Percentiles rank a stretch among this genome's conserved stretches.
Evolutionary conservation across 2,329 filamentous ascomycete species (phyloP).

Genomic region (Ophiocordyceps robertsii): DNA sequence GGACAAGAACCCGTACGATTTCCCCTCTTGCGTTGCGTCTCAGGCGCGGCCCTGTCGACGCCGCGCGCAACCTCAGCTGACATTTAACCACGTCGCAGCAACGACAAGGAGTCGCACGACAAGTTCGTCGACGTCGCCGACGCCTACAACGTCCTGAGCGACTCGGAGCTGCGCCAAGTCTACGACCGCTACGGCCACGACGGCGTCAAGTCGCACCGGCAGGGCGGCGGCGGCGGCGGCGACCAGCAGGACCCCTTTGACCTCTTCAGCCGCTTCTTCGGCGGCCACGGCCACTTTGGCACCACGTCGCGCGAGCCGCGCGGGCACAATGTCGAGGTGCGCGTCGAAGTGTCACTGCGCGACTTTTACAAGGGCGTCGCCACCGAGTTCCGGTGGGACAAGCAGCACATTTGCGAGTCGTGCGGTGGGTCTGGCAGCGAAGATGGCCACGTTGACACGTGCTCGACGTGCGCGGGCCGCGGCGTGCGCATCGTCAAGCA

Average conservation of each 20-base stretch:
- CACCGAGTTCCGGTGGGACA: conserved; percentile 81
- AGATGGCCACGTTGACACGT: conserved; percentile 74
- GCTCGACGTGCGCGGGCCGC: conserved; percentile 61
- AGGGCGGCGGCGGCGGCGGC: conserved; percentile 35
- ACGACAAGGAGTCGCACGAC: conserved; percentile 65
- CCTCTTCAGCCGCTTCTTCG: conserved; percentile 93
- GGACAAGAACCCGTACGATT: conserved; percentile 85
- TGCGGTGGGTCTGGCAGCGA: conserved; percentile 78
- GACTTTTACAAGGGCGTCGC: conserved; percentile 89
- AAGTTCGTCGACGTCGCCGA: conserved; percentile 92
- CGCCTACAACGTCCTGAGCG: conserved; percentile 84
- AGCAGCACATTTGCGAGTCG: conserved; percentile 85
- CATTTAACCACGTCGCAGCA: conserved; percentile 30
- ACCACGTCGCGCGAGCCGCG: conserved; percentile 58
- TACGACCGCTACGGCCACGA: conserved; percentile 95
- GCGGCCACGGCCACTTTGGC: conserved; percentile 75
- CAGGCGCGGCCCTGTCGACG: no score
- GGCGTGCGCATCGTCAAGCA: conserved; percentile 82
- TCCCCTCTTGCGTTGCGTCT: background rate
- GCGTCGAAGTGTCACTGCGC: conserved; percentile 62
- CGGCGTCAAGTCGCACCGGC: conserved; percentile 71
- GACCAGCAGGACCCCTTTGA: conserved; percentile 80
- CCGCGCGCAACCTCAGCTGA: background rate
- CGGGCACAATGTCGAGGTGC: conserved; percentile 82
- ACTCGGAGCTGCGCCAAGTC: conserved; percentile 66